Evolutionary conservation across 768 basidiomycete genomes (phyloP), one percentile per base, ranked within the genome.

Genomic region (Agaricus subrufescens): DNA sequence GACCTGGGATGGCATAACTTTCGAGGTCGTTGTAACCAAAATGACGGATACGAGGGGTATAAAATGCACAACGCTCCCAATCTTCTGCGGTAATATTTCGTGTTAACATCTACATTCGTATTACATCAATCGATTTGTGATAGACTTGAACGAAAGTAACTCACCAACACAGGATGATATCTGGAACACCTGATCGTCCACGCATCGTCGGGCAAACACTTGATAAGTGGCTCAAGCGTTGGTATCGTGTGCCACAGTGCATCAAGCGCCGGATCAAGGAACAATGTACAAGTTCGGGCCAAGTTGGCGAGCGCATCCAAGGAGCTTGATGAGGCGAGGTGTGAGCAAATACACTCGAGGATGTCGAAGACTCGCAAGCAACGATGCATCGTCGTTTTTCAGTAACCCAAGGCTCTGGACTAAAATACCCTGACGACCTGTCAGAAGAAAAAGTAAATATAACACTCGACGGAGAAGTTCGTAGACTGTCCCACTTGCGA

Each of bases 261-360:
- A 25, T 59, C 49, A 19, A 61, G 54, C 30, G 57, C 60, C 1
- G 62, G 57, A 23, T 58, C 60, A 8, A 54, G 29, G 45, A 60
- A 57, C 3, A 52, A 45, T 1, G 39, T 39, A 38, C 57, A 62
- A 3, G 59, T 50, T 15, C 43, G 43, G 1, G 58, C 58, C n/a
- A 55, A 37, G 5, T 40, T 49, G n/a, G 46, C 46, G 38, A 55
- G 54, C 4, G 54, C 46, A 14, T 40, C 46, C 19, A 56, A 29
- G 23, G 54, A 56, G 26, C 31, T 15, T 8, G 47, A 31, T 5
- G 29, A 40, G 2, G 40, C 15, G 37, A 56, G 54, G 4, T 56
- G 47, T 7, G 26, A 40, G 54, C 54, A 56, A 45, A 56, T 50
- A 23, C 46, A 26, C 19, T 56, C 54, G 4, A 43, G n/a, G 25